Evolutionary conservation across 1,284 basidiomycete species (phyloP), one percentile per base, ranked within the genome.

Genomic region (Ganoderma sp.): DNA sequence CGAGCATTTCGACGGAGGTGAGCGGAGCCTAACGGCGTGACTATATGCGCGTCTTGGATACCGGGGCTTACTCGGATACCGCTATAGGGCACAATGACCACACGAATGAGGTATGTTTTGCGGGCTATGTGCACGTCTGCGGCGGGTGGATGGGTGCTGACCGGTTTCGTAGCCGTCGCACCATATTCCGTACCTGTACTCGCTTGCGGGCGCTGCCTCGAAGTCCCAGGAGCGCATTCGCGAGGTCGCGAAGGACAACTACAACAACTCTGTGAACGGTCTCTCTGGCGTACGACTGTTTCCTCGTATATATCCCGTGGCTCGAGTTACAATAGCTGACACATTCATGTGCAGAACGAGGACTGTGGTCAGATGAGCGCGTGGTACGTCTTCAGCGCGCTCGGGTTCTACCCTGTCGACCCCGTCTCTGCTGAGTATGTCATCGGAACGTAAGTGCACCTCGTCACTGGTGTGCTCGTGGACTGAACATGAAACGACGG

Each of bases 311-410:
- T 28, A 28, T 28, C 25, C 2, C 2, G 1, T 28, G n/a, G n/a
- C n/a, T n/a, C n/a, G n/a, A n/a, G 25, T 28, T 28, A 2, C 25
- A 28, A 2, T 28, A 28, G 25, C 1, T 63, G 45, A 59, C 15
- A 19, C 28, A 2, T 12, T 28, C 25, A 1, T 28, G 25, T 48
- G 39, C 72, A 93, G 88, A 96, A 95, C 75, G 94, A 96, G 77
- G 94, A 96, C 74, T 95, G 93, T 73, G 93, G 94, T 0, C 94
- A 95, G 77, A 95, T 95, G 92, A 92, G 90, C 74, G 90, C 93
- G 0, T 95, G 93, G 93, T 95, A 91, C 76, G 83, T 94, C 14
- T 95, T 94, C 79, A 89, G 88, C 57, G 88, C 91, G 1, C 83
- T 96, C 76, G 93, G 94, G 0, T 91, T 95, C 79, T 96, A 95